Conservation (phyloP, 2,329 filamentous ascomycete genomes). For the Venturiaceae sp. region DNA sequence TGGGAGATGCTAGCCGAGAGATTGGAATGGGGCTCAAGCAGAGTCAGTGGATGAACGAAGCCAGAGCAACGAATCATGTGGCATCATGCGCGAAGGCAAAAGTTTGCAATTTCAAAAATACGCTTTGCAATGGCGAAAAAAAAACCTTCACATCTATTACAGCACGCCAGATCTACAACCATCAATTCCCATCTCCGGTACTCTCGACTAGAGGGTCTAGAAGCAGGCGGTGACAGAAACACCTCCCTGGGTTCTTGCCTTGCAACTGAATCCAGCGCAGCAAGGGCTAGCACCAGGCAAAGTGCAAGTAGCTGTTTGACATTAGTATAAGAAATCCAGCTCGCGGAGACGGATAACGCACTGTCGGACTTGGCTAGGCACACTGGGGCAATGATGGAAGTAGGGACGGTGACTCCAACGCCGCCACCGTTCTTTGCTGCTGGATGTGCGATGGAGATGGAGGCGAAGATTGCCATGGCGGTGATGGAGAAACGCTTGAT, state of each 20-base stretch:
- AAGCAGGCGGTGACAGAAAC: neutral
- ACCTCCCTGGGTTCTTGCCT: neutral
- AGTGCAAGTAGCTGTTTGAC: neutral
- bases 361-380: neutral
- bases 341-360: neutral
- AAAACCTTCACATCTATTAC: neutral
- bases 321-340: neutral
- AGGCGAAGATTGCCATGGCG: too few species aligned
- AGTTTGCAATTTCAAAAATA: neutral
- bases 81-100: neutral
- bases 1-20: conserved; percentile 80
- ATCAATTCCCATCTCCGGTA: neutral
- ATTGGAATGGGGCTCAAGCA: conserved; percentile 43
- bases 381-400: too few species aligned
- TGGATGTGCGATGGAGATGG: too few species aligned
- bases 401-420: too few species aligned
- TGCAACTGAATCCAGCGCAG: neutral
- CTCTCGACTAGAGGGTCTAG: neutral
- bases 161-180: neutral
- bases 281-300: neutral
- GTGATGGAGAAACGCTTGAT: too few species aligned
- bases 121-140: neutral
- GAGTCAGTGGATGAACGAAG: neutral
- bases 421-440: too few species aligned
- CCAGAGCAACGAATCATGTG: neutral